Evolutionary conservation across 805 yeast species (phyloP), one percentile per base, ranked within the genome.

Genomic region (Kazachstania psychrophila): DNA sequence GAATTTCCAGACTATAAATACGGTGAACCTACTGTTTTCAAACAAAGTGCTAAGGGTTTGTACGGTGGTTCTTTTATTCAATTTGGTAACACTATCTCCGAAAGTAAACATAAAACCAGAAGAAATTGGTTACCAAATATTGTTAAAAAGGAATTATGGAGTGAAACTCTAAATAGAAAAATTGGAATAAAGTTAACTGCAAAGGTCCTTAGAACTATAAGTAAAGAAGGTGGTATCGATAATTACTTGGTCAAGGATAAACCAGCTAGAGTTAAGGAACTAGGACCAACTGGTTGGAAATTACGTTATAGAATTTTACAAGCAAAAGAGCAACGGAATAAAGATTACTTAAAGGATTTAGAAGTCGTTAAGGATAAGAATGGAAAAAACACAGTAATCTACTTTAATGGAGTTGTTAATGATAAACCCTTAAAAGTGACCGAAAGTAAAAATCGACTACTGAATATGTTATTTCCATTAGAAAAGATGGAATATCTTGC

Each of bases 221-320:
- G 84, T 40, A 84, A 77, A 49, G 97, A 89, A 59, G 98, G 98
- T 43, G 98, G 99, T 5, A 68, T 92, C 39, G 99, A 92, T 56
- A 78, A 78, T 45, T 92, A 92, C 56, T 61, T 92, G 43, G 70
- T 77, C 29, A 92, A 92, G 61, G 94, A 87, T 41, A 85, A 82
- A 47, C 68, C 94, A 5, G 94, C 94, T 3, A 72, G 98, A 64
- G 69, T 85, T 46, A 92, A 92, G 65, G 95, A 92, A 57, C 65
- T 92, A 53, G 98, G 98, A 0, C 80, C 88, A 37, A 68, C 73
- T 39, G 98, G 97, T 23, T 92, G 97, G 97, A 74, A 73, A 49
- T 68, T 92, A 47, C 79, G 89, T 53, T 88, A 80, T 58, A 73
- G 76, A 39, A 77, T 92, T 12, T 58, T 89, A 52, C 62, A 61